A percentile compares a stretch with the other conserved stretches of the same genome.
phyloP scores from a whole-genome alignment of 2,329 filamentous ascomycete genomes.

The Cercospora janseana region DNA sequence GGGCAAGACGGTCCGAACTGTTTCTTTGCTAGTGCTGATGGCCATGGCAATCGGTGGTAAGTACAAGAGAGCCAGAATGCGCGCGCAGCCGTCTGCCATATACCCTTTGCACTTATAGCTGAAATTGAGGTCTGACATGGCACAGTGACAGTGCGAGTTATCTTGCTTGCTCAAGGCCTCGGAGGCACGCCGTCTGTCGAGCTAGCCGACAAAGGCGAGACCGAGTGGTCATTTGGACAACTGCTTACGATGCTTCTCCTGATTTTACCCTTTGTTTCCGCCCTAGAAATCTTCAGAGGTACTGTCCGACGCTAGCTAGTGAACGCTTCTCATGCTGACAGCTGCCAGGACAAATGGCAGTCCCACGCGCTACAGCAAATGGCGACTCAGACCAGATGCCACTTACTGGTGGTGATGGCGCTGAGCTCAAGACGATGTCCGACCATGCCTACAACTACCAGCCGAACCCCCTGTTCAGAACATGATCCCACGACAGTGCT shows the following conservation, averaged over 20 bases:
- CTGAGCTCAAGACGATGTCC: conserved; percentile 12
- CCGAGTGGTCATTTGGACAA: conserved; percentile 63
- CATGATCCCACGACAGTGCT: too few relatives aligned
- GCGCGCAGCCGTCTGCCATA: too few relatives aligned
- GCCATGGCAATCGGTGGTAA: conserved; percentile 56
- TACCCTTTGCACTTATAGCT: too few relatives aligned
- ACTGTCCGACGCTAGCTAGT: too few relatives aligned
- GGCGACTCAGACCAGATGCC: conserved; percentile 24
- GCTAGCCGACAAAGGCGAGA: conserved; percentile 55
- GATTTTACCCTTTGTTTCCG: conserved; percentile 58
- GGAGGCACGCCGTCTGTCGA: conserved; percentile 51
- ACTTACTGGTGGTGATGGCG: conserved; percentile 15
- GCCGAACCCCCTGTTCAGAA: conserved; percentile 22
- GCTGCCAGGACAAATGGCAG: conserved; percentile 25
- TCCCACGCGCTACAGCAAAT: conserved; percentile 19
- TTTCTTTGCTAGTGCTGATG: conserved; percentile 51
- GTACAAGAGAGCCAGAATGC: too few relatives aligned
- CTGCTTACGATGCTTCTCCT: conserved; percentile 60
- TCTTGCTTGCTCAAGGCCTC: conserved; percentile 61
- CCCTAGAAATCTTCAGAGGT: conserved; percentile 59
- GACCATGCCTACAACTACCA: conserved; percentile 22
- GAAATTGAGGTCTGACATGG: too few relatives aligned
- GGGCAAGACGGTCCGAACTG: conserved; percentile 55
- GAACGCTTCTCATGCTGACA: neutral
- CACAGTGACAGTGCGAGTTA: conserved; percentile 53